Evolutionary conservation across 257 asterid genomes (phyloP).

Genomic region (Solanum sparsipilum): DNA sequence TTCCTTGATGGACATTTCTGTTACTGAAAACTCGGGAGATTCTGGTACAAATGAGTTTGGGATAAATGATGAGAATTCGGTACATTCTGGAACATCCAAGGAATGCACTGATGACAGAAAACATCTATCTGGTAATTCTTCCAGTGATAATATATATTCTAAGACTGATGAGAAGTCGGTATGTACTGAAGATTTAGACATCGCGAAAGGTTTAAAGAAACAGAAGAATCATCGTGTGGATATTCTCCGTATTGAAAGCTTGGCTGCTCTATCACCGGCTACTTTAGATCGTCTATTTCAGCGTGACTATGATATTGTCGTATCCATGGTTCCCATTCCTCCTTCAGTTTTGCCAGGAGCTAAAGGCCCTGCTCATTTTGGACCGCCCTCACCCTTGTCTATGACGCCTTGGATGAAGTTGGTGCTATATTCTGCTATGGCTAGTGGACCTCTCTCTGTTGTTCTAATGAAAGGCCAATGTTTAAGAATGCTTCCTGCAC

Average conservation of each 20-base stretch:
- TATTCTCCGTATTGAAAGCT: constrained; percentile 96
- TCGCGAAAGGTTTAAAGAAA: constrained; percentile 40
- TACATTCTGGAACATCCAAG: constrained; percentile 2
- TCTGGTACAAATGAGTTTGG: constrained; percentile 18
- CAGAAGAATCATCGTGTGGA: constrained; percentile 69
- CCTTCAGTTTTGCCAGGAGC: constrained; percentile 91
- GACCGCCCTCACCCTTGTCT: constrained; percentile 90
- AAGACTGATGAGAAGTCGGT: constrained; percentile 32
- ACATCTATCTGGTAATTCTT: not conserved
- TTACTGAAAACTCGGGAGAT: constrained; percentile 18
- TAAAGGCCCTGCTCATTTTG: constrained; percentile 95
- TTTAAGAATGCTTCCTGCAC: constrained; percentile 92
- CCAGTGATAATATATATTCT: constrained; percentile 1
- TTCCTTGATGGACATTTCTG: constrained; percentile 22
- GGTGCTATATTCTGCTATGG: constrained; percentile 63
- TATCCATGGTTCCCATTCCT: constrained; percentile 97
- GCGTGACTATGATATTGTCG: constrained; percentile 86
- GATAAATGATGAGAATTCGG: constrained; percentile 14
- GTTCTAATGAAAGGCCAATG: constrained; percentile 94
- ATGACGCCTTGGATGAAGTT: constrained; percentile 99
- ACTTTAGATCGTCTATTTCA: constrained; percentile 88
- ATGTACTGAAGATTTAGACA: constrained; percentile 26
- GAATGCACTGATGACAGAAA: not conserved
- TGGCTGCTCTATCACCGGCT: constrained; percentile 84
- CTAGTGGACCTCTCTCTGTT: constrained; percentile 92